Evolutionary conservation across 768 basidiomycete genomes (phyloP), one percentile per base, ranked within the genome.

Genomic region (Tulasnella sp.): DNA sequence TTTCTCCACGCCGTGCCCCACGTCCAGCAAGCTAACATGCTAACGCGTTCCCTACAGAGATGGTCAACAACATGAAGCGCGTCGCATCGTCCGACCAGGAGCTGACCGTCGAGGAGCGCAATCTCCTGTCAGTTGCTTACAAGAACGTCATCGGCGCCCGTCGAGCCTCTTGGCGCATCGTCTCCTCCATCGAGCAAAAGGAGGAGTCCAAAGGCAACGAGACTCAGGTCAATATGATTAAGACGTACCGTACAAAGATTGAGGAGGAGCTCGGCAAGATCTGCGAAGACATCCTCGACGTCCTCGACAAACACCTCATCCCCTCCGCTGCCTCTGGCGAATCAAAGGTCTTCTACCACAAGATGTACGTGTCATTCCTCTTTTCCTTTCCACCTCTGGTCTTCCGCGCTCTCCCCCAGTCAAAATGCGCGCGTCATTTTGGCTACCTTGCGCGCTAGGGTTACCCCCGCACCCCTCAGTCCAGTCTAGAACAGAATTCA

Each of bases 321-420:
- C 86, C 87, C 32, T 83, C 82, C 36, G 92, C 92, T 8, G 86
- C 84, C 75, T 83, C 85, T 17, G 92, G 93, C 52, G 92, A 94
- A 80, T 89, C 90, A 80, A 88, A 86, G 75, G 94, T 94, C 37
- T 95, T 94, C 82, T 94, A 94, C 83, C 89, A 87, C 78, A 95
- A 95, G 83, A 89, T 94, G 91, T 90, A 77, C 80, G 86, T 78
- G 32, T 34, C 73, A 3, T 22, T 3, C 52, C 52, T 7, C 52
- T 70, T 44, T 37, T 19, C 65, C 68, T 72, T n/a, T 69, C 12
- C 34, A 34, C 40, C 39, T 26, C 67, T 32, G 26, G 19, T 69
- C 32, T 6, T 69, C n/a, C 7, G 14, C 72, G 40, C 22, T 67
- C 14, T 66, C 12, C 41, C 29, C 17, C 35, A 1, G 19, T 3